Base-by-base conservation (phyloP, 331 rosid genomes). In the Dryas integrifolia region DNA sequence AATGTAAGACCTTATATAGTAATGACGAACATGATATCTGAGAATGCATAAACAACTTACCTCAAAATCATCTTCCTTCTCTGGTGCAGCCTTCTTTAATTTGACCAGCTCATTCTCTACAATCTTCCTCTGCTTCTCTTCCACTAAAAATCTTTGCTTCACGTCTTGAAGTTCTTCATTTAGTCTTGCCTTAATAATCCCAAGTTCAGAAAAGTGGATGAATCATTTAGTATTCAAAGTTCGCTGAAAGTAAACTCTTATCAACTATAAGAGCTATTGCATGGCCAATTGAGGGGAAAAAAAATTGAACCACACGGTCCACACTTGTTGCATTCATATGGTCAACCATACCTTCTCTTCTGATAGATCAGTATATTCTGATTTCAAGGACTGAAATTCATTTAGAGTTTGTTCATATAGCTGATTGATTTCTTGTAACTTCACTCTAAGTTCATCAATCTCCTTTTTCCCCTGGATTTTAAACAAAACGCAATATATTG, bases 111-210 rank as follows among this genome's bases (percentile, higher is more conserved):
- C 91, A 65, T 76, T 69, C 72, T 84, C 89, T 73, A 84, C 46
- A 65, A 45, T 56, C 70, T 82, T 84, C 80, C 91, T 80, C 69
- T 80, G 87, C 81, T 76, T 82, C 83, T 86, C 89, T 82, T 86
- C 91, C 9, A 12, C 51, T 67, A 73, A 8, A 77, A 88, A 82
- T 67, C 78, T 76, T 77, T 82, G 77, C 82, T 67, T 80, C 70
- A 65, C 16, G 7, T 65, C 73, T 62, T 53, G 58, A 69, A 88
- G 86, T 81, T 88, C 91, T 65, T 82, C 79, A 41, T 76, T 80
- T 53, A 80, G 69, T 59, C 73, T 76, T 65, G 38, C 89, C 94
- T 88, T 64, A 9, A 39, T 11, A 61, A 40, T 65, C 62, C 9
- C 45, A 45, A 52, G 21, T 45, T 43, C 51, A 48, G 9, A 57